Evolutionary conservation across 768 basidiomycete genomes (phyloP).

Genomic region (Leccinum arenicola): DNA sequence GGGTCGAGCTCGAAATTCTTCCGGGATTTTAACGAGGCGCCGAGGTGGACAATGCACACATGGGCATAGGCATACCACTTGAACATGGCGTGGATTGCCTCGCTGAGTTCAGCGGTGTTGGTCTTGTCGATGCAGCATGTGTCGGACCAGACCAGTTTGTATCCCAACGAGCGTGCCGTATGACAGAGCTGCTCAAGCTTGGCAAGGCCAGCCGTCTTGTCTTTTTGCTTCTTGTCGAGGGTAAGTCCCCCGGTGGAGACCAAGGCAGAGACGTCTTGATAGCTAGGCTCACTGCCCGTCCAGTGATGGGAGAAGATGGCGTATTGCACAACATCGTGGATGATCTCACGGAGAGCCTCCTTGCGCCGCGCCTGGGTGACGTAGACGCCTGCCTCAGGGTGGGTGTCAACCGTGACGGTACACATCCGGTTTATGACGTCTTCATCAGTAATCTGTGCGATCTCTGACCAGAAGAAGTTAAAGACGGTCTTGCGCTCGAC

Average conservation of each 20-base stretch:
- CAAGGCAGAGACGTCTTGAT: conserved; percentile 14
- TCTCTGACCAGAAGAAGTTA: conserved; percentile 16
- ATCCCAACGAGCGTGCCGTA: conserved; percentile 18
- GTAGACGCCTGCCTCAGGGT: conserved; percentile 18
- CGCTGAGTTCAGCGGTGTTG: conserved; percentile 26
- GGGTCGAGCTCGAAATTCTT: conserved; percentile 17
- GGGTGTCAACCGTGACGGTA: background rate
- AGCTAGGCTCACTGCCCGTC: conserved; percentile 20
- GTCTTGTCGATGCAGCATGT: conserved; percentile 31
- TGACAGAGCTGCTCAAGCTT: conserved; percentile 24
- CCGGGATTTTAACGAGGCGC: conserved; percentile 8
- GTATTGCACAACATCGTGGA: conserved; percentile 19
- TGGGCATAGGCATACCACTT: conserved; percentile 30
- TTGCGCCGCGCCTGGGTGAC: conserved; percentile 3
- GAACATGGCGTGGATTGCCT: conserved; percentile 33
- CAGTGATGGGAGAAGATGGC: conserved; percentile 29
- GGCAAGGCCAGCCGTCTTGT: conserved; percentile 4
- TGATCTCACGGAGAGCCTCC: conserved; percentile 15
- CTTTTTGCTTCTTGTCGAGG: background rate
- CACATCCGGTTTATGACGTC: conserved; percentile 8
- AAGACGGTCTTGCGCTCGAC: conserved; percentile 21
- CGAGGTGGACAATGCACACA: conserved; percentile 29
- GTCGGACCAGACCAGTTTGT: conserved; percentile 28
- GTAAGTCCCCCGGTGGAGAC: background rate
- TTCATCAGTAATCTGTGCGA: conserved; percentile 19